phyloP scores from a whole-genome alignment of 768 basidiomycete species.

The Pulveroboletus sp. region DNA sequence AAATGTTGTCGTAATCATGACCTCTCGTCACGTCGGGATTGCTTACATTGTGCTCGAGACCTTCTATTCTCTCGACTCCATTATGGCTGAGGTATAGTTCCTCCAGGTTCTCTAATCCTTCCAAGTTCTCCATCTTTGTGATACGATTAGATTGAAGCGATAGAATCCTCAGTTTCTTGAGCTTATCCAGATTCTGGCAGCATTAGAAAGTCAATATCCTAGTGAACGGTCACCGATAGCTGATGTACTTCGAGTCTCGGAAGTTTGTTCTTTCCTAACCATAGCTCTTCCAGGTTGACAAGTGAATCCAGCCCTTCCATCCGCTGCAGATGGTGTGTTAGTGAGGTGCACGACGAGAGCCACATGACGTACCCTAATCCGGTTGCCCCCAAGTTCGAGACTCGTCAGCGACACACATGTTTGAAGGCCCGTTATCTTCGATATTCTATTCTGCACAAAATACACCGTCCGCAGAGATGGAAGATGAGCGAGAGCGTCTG shows the following conservation, averaged over 20 bases:
- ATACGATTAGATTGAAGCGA: constrained; percentile 94
- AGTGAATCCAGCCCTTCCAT: constrained; percentile 84
- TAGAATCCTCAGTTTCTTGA: constrained; percentile 77
- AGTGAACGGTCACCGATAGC: background rate
- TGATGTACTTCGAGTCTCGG: constrained; percentile 67
- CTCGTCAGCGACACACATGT: constrained; percentile 61
- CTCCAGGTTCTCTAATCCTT: constrained; percentile 67
- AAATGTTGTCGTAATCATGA: background rate
- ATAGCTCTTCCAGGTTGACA: constrained; percentile 84
- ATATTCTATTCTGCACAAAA: constrained; percentile 95
- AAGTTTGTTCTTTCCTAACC: constrained; percentile 99
- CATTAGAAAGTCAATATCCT: background rate
- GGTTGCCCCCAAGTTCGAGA: constrained; percentile 92
- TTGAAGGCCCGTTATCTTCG: constrained; percentile 66
- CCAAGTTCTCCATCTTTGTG: constrained; percentile 79
- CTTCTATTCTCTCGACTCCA: constrained; percentile 78
- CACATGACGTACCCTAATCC: constrained; percentile 62
- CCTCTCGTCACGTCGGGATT: background rate
- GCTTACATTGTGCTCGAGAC: constrained; percentile 78
- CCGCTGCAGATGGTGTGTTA: constrained; percentile 44
- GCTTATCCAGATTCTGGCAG: constrained; percentile 58
- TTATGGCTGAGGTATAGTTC: constrained; percentile 95
- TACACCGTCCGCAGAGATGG: constrained; percentile 72
- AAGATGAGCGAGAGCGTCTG: constrained; percentile 57
- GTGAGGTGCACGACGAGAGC: background rate